Evolutionary conservation across 495 filamentous ascomycete genomes (phyloP).

Genomic region (Trichocladium antarcticum): DNA sequence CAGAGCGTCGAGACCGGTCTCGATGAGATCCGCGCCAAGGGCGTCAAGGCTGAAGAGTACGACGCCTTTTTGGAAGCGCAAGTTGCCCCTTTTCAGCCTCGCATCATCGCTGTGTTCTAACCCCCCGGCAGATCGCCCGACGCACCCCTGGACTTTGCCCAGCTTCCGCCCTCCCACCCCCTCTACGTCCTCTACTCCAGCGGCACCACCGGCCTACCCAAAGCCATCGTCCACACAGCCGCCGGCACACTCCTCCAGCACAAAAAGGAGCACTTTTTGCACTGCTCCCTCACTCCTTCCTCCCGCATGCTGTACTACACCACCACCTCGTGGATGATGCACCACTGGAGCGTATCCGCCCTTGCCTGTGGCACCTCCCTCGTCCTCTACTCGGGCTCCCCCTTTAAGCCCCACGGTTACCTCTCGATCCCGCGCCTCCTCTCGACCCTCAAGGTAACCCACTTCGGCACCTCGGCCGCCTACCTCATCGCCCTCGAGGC

Average conservation of each 20-base stretch:
- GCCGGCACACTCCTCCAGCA: constrained; percentile 83
- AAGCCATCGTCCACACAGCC: constrained; percentile 84
- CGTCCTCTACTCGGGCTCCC: constrained; percentile 80
- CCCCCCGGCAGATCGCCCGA: constrained; percentile 23
- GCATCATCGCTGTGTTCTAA: not conserved
- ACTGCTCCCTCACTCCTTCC: constrained; percentile 53
- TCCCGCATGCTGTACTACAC: constrained; percentile 62
- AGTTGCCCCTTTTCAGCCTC: not conserved
- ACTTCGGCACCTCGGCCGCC: constrained; percentile 87
- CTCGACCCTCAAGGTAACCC: constrained; percentile 51
- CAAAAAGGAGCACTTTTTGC: constrained; percentile 84
- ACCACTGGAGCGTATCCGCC: constrained; percentile 85
- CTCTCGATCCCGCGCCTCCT: constrained; percentile 34
- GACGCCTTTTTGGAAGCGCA: constrained; percentile 29
- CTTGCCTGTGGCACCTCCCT: constrained; percentile 70
- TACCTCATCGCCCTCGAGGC: constrained; percentile 89
- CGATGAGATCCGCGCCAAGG: constrained; percentile 34
- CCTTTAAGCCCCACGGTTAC: constrained; percentile 51
- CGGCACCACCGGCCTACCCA: constrained; percentile 82
- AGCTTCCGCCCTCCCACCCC: constrained; percentile 70
- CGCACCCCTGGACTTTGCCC: constrained; percentile 51
- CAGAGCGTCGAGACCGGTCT: constrained; percentile 38
- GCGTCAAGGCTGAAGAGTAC: constrained; percentile 40
- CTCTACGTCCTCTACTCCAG: constrained; percentile 83
- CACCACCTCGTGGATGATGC: constrained; percentile 96